Evolutionary conservation across 2,329 filamentous ascomycete species (phyloP), one percentile per base, ranked within the genome.

Genomic region (Talaromyces atroroseus): DNA sequence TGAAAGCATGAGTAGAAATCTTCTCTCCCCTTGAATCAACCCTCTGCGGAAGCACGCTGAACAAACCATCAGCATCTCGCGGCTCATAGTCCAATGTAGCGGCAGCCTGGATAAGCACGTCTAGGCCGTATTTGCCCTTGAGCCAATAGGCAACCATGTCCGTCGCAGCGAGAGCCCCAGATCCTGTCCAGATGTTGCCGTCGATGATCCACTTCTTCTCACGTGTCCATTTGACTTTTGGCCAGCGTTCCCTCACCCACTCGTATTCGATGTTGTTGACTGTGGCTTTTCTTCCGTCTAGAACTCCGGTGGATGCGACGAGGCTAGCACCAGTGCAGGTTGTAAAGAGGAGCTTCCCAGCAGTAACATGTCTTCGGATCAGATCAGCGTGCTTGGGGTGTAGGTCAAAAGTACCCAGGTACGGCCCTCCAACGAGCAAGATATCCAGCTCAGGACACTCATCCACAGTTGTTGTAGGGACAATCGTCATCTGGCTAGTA

Each of bases 141-240:
- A 77, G 54, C 72, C 74, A 77, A 34, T 75, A 65, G 8, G 73
- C 63, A 54, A 74, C 60, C 68, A 75, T 74, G 18, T 78, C 77
- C 65, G 78, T 78, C 0, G 76, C 77, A 5, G 77, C 76, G 16
- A 74, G 63, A 0, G 77, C 74, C 14, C 77, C 77, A 1, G 70
- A 70, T 0, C 71, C 73, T 2, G 77, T 79, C 77, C 77, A 79
- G 29, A 78, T 68, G 38, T 78, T 77, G 0, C 68, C 73, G 49
- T 78, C 75, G 0, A 74, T 56, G 54, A 78, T 64, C 75, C 76
- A 80, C 59, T 78, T 74, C 57, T 69, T 71, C 24, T 75, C 69
- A 26, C 60, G 65, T 1, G 69, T 70, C 77, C 76, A 80, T 3
- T 76, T 71, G 11, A 79, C 75, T 0, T 73, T 67, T 0, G 77